phyloP scores from a whole-genome alignment of 345 rosid species.

The Psidium friedrichsthalianum region DNA sequence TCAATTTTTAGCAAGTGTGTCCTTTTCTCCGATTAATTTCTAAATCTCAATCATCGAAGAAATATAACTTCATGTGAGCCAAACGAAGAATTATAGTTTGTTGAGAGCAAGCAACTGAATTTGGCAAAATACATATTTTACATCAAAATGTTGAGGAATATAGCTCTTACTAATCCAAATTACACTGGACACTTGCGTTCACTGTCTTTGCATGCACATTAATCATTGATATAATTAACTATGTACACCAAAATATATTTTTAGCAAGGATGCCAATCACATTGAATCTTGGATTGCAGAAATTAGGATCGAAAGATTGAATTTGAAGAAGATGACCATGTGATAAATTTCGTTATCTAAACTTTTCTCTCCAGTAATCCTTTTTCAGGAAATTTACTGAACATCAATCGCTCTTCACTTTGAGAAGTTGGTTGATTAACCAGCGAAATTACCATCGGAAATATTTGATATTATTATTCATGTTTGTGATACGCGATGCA shows the following conservation, averaged over 20 bases:
- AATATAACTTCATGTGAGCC: not conserved
- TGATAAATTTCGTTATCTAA: not conserved
- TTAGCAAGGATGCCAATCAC: not conserved
- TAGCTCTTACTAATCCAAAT: not conserved
- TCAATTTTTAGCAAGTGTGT: not conserved
- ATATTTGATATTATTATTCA: not conserved
- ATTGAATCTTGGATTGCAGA: not conserved
- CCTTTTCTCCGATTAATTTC: not conserved
- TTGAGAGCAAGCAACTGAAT: not conserved
- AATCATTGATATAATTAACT: not conserved
- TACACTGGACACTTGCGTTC: not conserved
- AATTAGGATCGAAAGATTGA: not conserved
- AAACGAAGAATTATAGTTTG: not conserved
- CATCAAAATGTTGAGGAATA: not conserved
- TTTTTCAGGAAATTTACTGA: not conserved
- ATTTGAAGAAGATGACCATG: not conserved
- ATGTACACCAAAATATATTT: not conserved
- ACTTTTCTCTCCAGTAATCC: not conserved
- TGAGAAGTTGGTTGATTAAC: not conserved
- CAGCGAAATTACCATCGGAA: not conserved
- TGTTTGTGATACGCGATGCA: not conserved
- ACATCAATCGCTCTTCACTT: not conserved
- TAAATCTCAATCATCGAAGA: not conserved
- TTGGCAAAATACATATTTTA: not conserved
- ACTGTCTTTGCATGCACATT: not conserved